Evolutionary conservation across 495 filamentous ascomycete species (phyloP).

Genomic region (Penicillium riverlandense): DNA sequence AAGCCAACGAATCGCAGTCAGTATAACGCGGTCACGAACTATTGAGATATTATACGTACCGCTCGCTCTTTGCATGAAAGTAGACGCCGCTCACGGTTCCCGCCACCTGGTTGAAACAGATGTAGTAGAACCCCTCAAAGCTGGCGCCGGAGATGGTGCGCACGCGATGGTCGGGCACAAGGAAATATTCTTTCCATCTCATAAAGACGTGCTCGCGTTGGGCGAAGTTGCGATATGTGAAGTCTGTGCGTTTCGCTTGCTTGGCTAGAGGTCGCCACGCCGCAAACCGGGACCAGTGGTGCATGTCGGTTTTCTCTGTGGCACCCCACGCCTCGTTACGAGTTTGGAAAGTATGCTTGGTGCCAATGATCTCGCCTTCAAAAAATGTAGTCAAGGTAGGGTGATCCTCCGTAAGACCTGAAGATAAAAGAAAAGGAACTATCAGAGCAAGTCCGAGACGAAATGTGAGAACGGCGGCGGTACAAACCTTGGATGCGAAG

Average conservation of each 20-base stretch:
- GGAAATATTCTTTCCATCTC: conserved; percentile 99
- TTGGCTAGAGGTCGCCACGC: conserved; percentile 74
- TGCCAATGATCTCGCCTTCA: conserved; percentile 96
- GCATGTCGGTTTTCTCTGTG: conserved; percentile 83
- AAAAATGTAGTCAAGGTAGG: conserved; percentile 97
- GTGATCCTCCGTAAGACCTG: conserved; percentile 91
- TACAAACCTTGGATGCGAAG: conserved; percentile 86
- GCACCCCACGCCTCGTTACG: conserved; percentile 87
- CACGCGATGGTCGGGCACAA: conserved; percentile 92
- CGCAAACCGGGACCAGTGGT: conserved; percentile 88
- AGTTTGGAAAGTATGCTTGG: conserved; percentile 88
- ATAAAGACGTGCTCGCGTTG: conserved; percentile 94
- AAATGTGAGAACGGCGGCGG: too few species aligned
- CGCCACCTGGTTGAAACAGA: conserved; percentile 89
- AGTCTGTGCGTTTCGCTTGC: conserved; percentile 71
- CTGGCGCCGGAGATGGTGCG: conserved; percentile 85
- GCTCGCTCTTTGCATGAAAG: conserved; percentile 95
- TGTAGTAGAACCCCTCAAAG: conserved; percentile 99
- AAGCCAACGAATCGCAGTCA: neutral
- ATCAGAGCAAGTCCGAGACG: too few species aligned
- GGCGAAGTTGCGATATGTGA: conserved; percentile 57
- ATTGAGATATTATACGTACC: conserved; percentile 48
- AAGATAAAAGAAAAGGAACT: neutral
- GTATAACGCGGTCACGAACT: neutral
- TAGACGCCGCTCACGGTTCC: conserved; percentile 90